phyloP scores from a whole-genome alignment of 2,329 filamentous ascomycete genomes.

The Emydomyces testavorans region DNA sequence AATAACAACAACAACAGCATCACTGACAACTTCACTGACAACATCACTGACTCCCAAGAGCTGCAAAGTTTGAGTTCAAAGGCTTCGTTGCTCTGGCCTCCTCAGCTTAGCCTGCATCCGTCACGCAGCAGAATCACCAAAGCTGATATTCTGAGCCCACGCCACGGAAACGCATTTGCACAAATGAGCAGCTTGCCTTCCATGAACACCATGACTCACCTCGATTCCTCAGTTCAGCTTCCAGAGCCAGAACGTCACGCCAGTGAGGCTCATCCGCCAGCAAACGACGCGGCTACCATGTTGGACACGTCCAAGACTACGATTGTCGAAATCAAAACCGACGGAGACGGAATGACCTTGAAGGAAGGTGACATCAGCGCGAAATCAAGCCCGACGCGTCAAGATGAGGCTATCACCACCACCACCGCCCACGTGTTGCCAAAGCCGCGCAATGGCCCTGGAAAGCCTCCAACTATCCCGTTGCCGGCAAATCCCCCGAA shows the following conservation, averaged over 20 bases:
- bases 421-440: not conserved
- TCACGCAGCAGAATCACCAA: constrained; percentile 1
- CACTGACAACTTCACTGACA: too few species aligned
- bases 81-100: constrained; percentile 5
- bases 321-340: not conserved
- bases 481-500: constrained; percentile 18
- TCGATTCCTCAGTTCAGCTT: constrained; percentile 3
- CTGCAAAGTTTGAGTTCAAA: not conserved
- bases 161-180: constrained; percentile 9
- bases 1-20: not conserved
- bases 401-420: not conserved
- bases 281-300: not conserved
- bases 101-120: not conserved
- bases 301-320: not conserved
- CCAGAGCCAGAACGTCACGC: constrained; percentile 6
- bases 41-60: not conserved
- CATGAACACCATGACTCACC: not conserved
- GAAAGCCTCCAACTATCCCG: constrained; percentile 17
- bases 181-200: constrained; percentile 6
- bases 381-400: not conserved
- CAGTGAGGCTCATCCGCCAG: not conserved
- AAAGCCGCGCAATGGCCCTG: constrained; percentile 8
- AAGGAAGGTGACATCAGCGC: not conserved
- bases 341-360: not conserved
- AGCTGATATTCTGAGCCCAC: constrained; percentile 2